Conservation (phyloP, 352 stramenopile species). For the Phytophthora meadii region DNA sequence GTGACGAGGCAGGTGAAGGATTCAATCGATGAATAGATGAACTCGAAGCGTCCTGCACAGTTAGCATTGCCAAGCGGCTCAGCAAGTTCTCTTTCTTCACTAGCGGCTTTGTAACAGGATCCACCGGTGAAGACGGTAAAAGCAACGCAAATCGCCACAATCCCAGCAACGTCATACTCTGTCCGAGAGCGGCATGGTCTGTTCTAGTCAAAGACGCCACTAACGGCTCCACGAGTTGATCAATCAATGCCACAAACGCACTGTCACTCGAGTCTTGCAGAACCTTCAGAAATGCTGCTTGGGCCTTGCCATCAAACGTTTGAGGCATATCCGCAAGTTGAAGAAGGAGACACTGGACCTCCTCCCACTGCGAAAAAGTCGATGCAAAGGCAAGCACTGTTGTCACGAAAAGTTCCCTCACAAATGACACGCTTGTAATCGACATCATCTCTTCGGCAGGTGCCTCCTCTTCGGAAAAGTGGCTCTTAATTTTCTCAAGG, state of each 20-base stretch:
- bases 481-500: slow-evolving; percentile 57
- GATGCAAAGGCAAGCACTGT: slow-evolving; percentile 67
- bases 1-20: slow-evolving; percentile 44
- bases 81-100: slow-evolving; percentile 95
- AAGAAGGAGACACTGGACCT: slow-evolving; percentile 30
- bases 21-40: slow-evolving; percentile 65
- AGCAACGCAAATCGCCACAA: slow-evolving; percentile 94
- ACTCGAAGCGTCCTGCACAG: slow-evolving; percentile 66
- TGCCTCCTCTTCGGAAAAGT: slow-evolving; percentile 41
- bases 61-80: slow-evolving; percentile 80
- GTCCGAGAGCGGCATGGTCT: slow-evolving; percentile 41
- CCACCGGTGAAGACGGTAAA: slow-evolving; percentile 94
- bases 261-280: slow-evolving; percentile 47
- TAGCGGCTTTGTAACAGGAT: slow-evolving; percentile 94
- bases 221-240: slow-evolving; percentile 52
- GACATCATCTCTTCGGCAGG: slow-evolving; percentile 27
- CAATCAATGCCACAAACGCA: slow-evolving; percentile 39
- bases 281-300: slow-evolving; percentile 36
- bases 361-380: slow-evolving; percentile 50
- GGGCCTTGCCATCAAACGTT: slow-evolving; percentile 25
- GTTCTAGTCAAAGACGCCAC: slow-evolving; percentile 32
- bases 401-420: slow-evolving; percentile 55
- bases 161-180: slow-evolving; percentile 92
- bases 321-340: slow-evolving; percentile 23
- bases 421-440: slow-evolving; percentile 29